These are phyloP conservation scores for Phytophthora quininea DNA, from an alignment of 352 stramenopile species.

Conservation along the genomic window DNA sequence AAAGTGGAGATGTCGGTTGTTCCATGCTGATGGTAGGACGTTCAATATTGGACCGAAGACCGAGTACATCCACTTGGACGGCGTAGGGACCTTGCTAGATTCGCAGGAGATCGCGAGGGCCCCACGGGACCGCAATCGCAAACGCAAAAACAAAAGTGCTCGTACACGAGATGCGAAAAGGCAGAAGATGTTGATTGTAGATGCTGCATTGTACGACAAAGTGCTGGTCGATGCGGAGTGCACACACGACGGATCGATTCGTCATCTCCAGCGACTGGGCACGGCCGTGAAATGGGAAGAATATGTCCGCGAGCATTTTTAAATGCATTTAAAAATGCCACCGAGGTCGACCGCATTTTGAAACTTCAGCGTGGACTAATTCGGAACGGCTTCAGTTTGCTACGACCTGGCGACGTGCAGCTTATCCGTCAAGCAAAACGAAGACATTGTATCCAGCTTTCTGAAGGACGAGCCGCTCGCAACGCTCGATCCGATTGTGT, in stretches of 20 bases:
- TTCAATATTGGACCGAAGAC: constrained; percentile 66
- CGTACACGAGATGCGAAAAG: constrained; percentile 60
- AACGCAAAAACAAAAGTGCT: constrained; percentile 93
- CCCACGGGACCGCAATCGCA: constrained; percentile 64
- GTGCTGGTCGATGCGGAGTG: constrained; percentile 97
- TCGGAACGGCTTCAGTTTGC: constrained; percentile 86
- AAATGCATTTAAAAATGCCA: constrained; percentile 22
- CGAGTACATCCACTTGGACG: constrained; percentile 44
- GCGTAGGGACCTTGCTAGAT: constrained; percentile 67
- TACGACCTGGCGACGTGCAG: constrained; percentile 94
- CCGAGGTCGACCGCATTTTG: constrained; percentile 63
- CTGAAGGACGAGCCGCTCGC: constrained; percentile 55
- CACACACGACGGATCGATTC: constrained; percentile 94
- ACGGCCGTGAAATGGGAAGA: constrained; percentile 73
- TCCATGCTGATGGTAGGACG: constrained; percentile 75
- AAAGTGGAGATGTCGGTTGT: constrained; percentile 73
- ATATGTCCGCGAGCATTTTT: constrained; percentile 75
- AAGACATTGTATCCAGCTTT: constrained; percentile 89
- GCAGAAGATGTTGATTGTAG: constrained; percentile 33
- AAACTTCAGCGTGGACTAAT: constrained; percentile 68
- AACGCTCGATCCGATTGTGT: constrained; percentile 44
- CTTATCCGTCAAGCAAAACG: constrained; percentile 93
- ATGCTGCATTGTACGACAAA: constrained; percentile 84
- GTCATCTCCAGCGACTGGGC: constrained; percentile 81
- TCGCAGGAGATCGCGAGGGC: constrained; percentile 64